A percentile compares a stretch with the other conserved stretches of the same genome.
Evolutionary conservation across 2,329 filamentous ascomycete genomes (phyloP).

Genomic region (Erysiphe pulchra): DNA sequence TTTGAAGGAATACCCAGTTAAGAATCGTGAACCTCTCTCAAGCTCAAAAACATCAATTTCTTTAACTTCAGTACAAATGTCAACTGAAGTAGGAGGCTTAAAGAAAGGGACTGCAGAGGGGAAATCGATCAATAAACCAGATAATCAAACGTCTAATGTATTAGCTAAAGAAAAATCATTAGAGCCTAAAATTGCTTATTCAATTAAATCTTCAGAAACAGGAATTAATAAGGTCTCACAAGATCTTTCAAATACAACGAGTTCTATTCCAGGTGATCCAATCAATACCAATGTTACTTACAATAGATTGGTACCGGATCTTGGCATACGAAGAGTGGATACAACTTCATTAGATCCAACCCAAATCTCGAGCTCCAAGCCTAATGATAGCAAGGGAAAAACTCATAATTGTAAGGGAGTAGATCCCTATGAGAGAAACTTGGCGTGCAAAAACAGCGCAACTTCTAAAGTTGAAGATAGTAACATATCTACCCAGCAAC

Average conservation of each 20-base stretch:
- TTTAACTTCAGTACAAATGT: background rate
- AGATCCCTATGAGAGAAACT: no score
- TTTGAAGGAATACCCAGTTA: background rate
- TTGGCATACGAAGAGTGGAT: no score
- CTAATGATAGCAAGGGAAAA: background rate
- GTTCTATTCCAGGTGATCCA: background rate
- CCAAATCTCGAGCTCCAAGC: background rate
- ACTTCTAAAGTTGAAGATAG: background rate
- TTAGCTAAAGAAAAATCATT: background rate
- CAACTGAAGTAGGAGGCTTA: background rate
- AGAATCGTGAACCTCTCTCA: background rate
- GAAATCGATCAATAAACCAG: background rate
- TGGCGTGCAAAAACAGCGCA: background rate
- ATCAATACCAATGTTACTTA: background rate
- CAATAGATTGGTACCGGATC: background rate
- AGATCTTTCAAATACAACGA: background rate
- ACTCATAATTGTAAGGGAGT: background rate
- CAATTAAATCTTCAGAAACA: background rate
- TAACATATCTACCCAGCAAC: background rate
- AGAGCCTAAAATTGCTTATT: background rate
- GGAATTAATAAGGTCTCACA: background rate
- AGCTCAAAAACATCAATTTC: background rate
- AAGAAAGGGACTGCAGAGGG: background rate
- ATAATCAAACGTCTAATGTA: background rate
- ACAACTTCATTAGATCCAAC: background rate